phyloP scores from a whole-genome alignment of 805 yeast species.

The Clavispora vitiphila region DNA sequence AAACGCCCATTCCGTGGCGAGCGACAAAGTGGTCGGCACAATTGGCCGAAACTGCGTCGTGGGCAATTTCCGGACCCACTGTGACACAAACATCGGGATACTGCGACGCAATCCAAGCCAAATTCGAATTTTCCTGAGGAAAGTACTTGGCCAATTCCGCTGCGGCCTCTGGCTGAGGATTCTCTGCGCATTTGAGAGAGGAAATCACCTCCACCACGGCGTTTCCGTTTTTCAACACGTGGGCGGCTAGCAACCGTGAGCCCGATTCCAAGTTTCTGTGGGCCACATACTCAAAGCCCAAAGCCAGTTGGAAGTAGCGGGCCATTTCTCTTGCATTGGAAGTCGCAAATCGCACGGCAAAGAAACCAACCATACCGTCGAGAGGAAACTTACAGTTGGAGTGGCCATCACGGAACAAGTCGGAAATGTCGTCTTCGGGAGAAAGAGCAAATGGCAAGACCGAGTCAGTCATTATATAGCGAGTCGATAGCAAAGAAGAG shows the following conservation, averaged over 20 bases:
- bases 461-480: not conserved
- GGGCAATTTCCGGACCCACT: not conserved
- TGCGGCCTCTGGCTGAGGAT: constrained; percentile 9
- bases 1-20: constrained; percentile 75
- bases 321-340: constrained; percentile 70
- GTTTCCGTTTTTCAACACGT: constrained; percentile 56
- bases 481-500: not conserved
- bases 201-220: constrained; percentile 47
- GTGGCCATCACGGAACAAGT: constrained; percentile 1
- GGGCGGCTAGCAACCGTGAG: constrained; percentile 47
- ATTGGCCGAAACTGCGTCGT: constrained; percentile 6
- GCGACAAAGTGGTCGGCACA: constrained; percentile 22
- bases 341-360: constrained; percentile 65
- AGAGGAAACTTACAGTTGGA: not conserved
- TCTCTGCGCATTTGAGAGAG: constrained; percentile 23
- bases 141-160: not conserved
- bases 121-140: not conserved
- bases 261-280: constrained; percentile 67
- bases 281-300: constrained; percentile 65
- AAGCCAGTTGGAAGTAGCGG: constrained; percentile 43
- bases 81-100: not conserved
- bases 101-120: not conserved
- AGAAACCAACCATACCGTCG: constrained; percentile 46
- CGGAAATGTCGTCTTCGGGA: not conserved
- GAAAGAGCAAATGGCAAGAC: not conserved